Percentiles rank a stretch among this genome's conserved stretches.
Conservation (phyloP, 768 basidiomycete species). For the Coprinopsis sp. region DNA sequence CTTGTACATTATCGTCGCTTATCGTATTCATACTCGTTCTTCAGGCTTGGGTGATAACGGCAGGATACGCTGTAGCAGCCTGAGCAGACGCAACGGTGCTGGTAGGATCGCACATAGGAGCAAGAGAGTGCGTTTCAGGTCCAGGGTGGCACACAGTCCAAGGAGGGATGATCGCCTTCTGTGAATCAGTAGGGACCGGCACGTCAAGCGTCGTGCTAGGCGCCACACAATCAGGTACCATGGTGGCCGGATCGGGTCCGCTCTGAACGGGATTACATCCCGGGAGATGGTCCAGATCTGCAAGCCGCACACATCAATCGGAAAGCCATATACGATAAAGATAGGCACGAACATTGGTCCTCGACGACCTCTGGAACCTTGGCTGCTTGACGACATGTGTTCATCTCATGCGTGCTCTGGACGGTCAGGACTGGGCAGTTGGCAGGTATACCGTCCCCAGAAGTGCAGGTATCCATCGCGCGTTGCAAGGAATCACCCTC, state of each 20-base stretch:
- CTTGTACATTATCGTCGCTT: no score
- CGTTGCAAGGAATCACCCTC: slow-evolving; percentile 8
- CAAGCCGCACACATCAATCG: neutral
- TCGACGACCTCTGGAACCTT: slow-evolving; percentile 4
- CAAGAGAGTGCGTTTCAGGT: neutral
- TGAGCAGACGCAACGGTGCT: neutral
- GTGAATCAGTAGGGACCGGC: slow-evolving; percentile 10
- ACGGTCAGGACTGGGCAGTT: slow-evolving; percentile 4
- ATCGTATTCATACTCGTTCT: no score
- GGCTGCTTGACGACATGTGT: slow-evolving; percentile 1
- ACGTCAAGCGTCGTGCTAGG: neutral
- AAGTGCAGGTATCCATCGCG: slow-evolving; percentile 8
- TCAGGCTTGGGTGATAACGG: neutral
- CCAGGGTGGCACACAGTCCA: slow-evolving; percentile 5
- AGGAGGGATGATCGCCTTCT: slow-evolving; percentile 11
- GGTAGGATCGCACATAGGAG: slow-evolving; percentile 2
- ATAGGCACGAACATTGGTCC: slow-evolving; percentile 4
- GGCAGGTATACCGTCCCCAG: slow-evolving; percentile 4
- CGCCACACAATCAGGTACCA: neutral
- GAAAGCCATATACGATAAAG: neutral
- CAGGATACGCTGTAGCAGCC: neutral
- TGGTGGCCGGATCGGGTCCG: slow-evolving; percentile 5
- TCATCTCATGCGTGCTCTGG: slow-evolving; percentile 5
- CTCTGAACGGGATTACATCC: slow-evolving; percentile 8
- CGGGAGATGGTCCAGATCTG: slow-evolving; percentile 4